Percentiles rank a stretch among this genome's conserved stretches.
phyloP scores from a whole-genome alignment of 202 grass and related monocot species.

The Setaria viridis region DNA sequence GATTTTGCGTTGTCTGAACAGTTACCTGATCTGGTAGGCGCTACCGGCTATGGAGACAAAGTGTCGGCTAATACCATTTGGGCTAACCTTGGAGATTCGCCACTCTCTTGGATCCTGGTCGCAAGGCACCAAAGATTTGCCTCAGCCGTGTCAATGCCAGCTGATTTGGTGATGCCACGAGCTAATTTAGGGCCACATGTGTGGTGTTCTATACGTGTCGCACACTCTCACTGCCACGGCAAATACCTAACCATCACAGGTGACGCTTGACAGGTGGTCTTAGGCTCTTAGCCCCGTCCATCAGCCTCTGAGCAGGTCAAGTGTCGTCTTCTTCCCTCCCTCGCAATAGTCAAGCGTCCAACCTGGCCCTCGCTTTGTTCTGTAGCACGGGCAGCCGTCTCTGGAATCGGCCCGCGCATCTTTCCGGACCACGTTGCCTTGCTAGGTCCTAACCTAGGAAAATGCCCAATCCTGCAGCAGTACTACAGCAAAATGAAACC shows the following conservation, averaged over 20 bases:
- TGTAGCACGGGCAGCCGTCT: constrained; percentile 17
- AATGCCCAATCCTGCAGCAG: not conserved
- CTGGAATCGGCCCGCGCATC: constrained; percentile 25
- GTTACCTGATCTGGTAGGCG: not conserved
- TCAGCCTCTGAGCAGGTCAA: constrained; percentile 52
- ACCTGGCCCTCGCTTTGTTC: constrained; percentile 18
- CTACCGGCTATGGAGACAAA: constrained; percentile 1
- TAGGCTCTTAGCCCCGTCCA: not conserved
- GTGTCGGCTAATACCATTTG: not conserved
- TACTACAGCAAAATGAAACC: too few species aligned
- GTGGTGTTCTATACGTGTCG: not conserved
- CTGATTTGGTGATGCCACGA: constrained; percentile 5
- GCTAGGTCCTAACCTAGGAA: not conserved
- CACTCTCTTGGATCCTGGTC: constrained; percentile 47
- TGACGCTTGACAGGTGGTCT: not conserved
- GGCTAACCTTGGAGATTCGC: constrained; percentile 39
- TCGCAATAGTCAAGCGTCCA: constrained; percentile 41
- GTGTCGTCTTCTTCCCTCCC: constrained; percentile 13
- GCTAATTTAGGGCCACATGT: constrained; percentile 27
- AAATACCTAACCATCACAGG: not conserved
- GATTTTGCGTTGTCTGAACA: not conserved
- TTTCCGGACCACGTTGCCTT: constrained; percentile 45
- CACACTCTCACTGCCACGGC: not conserved
- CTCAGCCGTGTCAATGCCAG: constrained; percentile 12
- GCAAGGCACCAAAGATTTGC: constrained; percentile 16